Conservation (phyloP, 768 basidiomycete species). For the Stropharia rugosoannulata region DNA sequence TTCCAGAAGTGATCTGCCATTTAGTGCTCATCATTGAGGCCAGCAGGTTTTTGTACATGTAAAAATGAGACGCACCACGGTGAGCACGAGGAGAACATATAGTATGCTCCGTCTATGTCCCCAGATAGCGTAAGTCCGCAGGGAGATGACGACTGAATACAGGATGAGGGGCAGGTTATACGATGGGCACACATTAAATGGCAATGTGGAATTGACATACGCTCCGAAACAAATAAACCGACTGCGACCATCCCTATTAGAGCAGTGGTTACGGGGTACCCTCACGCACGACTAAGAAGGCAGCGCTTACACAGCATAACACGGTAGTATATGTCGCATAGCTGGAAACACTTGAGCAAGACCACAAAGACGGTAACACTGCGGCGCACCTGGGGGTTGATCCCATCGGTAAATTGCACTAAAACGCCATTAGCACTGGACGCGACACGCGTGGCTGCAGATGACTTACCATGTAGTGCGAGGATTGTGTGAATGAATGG, state of each 20-base stretch:
- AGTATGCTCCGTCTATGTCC: not conserved
- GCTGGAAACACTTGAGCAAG: not conserved
- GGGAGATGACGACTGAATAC: not conserved
- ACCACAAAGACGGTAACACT: not conserved
- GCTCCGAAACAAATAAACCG: not conserved
- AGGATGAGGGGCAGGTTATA: not conserved
- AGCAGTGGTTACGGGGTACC: not conserved
- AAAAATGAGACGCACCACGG: not conserved
- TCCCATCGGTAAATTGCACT: constrained; percentile 1
- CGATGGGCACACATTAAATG: not conserved
- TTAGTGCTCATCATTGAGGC: not conserved
- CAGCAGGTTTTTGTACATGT: not conserved
- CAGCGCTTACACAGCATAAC: not conserved
- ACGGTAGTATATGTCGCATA: not conserved
- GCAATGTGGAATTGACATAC: not conserved
- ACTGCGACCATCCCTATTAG: not conserved
- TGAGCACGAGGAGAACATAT: not conserved
- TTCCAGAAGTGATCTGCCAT: not conserved
- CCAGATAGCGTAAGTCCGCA: constrained; percentile 2
- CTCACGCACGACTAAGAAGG: not conserved
- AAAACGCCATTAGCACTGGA: too few relatives aligned
- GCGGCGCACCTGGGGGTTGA: not conserved
- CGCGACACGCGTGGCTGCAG: too few relatives aligned
- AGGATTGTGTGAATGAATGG: constrained; percentile 38
- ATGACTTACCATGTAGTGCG: not conserved